Conservation (phyloP, 78 protist species). For the Dictyostelium intermedium region DNA sequence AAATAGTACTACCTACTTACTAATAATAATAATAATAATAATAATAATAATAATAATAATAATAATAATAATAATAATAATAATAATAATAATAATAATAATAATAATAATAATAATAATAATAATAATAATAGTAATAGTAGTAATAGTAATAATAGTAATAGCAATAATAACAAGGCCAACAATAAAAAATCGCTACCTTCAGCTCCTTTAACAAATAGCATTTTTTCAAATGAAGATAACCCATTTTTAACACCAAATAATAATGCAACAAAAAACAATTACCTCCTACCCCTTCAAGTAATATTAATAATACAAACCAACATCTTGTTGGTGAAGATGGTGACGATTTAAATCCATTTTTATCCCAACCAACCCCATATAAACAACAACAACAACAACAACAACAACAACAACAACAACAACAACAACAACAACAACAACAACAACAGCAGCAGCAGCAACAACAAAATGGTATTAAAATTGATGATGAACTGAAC, state of each 20-base stretch:
- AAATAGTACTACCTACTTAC: not conserved
- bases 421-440: constrained; percentile 3
- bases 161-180: not conserved
- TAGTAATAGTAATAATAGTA: not conserved
- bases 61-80: not conserved
- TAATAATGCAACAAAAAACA: not conserved
- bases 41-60: not conserved
- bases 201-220: not conserved
- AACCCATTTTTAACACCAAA: not conserved
- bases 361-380: not conserved
- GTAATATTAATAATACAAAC: not conserved
- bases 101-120: not conserved
- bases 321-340: not conserved
- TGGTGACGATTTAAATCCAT: constrained; percentile 1
- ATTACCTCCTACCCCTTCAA: not conserved
- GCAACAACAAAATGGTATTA: not conserved
- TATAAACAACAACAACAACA: not conserved
- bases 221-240: not conserved
- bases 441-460: not conserved
- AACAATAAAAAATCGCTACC: not conserved
- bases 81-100: not conserved
- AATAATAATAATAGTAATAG: too few species aligned
- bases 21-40: not conserved
- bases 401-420: not conserved
- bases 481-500: not conserved